phyloP scores from a whole-genome alignment of 2,329 filamentous ascomycete species.

The Monilinia fructigena region DNA sequence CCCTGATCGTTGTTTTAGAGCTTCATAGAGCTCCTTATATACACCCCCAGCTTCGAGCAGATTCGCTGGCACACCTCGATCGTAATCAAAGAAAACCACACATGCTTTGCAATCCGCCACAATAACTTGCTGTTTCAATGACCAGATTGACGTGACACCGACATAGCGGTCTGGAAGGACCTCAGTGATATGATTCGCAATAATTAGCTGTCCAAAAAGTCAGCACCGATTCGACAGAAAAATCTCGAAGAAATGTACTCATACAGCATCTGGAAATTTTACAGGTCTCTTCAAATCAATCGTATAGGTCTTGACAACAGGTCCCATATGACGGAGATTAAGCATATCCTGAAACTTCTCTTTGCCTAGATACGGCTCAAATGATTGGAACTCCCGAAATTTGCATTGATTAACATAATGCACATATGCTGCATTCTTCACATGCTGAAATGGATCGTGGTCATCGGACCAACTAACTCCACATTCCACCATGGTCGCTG shows the following conservation, averaged over 20 bases:
- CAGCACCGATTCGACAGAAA: not conserved
- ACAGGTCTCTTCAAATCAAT: conserved; percentile 9
- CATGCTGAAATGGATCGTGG: conserved; percentile 18
- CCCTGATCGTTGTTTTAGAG: conserved; percentile 6
- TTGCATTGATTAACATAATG: conserved; percentile 17
- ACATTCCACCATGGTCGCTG: conserved; percentile 22
- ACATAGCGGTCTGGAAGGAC: conserved; percentile 14
- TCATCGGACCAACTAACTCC: conserved; percentile 20
- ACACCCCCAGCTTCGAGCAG: conserved; percentile 1
- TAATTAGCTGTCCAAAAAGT: not conserved
- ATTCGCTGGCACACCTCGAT: conserved; percentile 8
- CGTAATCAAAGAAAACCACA: conserved; percentile 12
- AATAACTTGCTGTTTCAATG: conserved; percentile 10
- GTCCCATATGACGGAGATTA: not conserved
- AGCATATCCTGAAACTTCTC: conserved; percentile 20
- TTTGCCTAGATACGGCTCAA: conserved; percentile 8
- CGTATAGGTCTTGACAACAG: conserved; percentile 3
- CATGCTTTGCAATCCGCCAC: conserved; percentile 6
- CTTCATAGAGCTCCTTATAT: conserved; percentile 14
- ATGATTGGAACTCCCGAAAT: conserved; percentile 11
- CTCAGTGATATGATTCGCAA: conserved; percentile 17
- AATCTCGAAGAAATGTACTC: not conserved
- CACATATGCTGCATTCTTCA: conserved; percentile 11
- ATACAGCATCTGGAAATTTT: conserved; percentile 14
- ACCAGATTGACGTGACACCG: conserved; percentile 2